phyloP scores from a whole-genome alignment of 2,329 filamentous ascomycete species.

The Xylaria arbuscula region DNA sequence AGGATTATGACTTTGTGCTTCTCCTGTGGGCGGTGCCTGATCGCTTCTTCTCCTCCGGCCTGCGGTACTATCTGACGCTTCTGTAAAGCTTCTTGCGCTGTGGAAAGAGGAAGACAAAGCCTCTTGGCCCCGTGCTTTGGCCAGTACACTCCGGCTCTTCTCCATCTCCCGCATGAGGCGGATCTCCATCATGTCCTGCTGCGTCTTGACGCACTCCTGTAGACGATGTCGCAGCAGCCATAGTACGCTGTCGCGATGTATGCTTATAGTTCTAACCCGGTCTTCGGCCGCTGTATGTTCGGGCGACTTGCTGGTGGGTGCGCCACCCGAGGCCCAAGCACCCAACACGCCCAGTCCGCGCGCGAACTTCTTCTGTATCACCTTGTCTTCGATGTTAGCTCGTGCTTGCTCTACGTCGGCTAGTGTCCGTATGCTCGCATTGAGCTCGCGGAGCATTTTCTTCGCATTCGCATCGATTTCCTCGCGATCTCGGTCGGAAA shows the following conservation, averaged over 20 bases:
- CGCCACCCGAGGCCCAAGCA: slow-evolving; percentile 74
- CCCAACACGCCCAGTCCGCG: slow-evolving; percentile 72
- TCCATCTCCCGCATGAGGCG: slow-evolving; percentile 86
- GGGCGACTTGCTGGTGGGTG: slow-evolving; percentile 60
- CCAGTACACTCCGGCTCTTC: slow-evolving; percentile 86
- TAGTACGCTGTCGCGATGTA: slow-evolving; percentile 83
- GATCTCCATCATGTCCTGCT: slow-evolving; percentile 94
- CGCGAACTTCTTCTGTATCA: slow-evolving; percentile 77
- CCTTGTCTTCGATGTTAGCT: slow-evolving; percentile 76
- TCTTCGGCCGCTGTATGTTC: slow-evolving; percentile 81
- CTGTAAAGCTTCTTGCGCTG: slow-evolving; percentile 33
- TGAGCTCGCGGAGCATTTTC: slow-evolving; percentile 84
- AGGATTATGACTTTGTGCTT: slow-evolving; percentile 41
- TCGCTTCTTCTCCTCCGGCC: slow-evolving; percentile 38
- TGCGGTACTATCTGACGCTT: slow-evolving; percentile 38
- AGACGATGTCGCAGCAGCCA: slow-evolving; percentile 82
- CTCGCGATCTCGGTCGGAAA: slow-evolving; percentile 86
- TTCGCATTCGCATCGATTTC: slow-evolving; percentile 90
- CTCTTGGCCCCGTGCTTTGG: slow-evolving; percentile 67
- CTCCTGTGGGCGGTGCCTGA: slow-evolving; percentile 44
- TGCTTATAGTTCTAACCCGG: slow-evolving; percentile 71
- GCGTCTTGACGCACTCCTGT: slow-evolving; percentile 79
- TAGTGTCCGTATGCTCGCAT: slow-evolving; percentile 81
- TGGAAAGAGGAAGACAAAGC: slow-evolving; percentile 39
- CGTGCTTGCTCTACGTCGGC: slow-evolving; percentile 85